Conservation (phyloP, 2,329 filamentous ascomycete species). For the Neopestalotiopsis rosae region DNA sequence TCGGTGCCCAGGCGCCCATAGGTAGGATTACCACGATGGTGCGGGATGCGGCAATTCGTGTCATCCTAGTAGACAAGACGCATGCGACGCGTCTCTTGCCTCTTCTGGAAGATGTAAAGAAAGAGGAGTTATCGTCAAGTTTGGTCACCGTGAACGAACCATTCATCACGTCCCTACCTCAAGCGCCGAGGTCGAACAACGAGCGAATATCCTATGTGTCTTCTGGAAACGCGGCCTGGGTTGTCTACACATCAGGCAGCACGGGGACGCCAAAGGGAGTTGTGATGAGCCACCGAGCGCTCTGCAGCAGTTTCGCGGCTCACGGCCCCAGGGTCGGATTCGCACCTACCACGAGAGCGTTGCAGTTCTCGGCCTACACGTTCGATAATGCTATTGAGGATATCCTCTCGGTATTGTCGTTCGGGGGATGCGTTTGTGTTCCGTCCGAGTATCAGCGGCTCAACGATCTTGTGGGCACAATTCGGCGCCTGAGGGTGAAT, state of each 20-base stretch:
- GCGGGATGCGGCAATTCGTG: background rate
- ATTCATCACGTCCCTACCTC: background rate
- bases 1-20: background rate
- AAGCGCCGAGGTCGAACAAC: background rate
- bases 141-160: background rate
- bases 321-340: background rate
- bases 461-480: background rate
- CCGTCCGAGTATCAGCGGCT: slow-evolving; percentile 11
- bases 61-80: background rate
- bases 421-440: slow-evolving; percentile 15
- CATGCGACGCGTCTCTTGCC: background rate
- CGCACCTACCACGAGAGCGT: background rate
- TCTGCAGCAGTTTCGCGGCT: slow-evolving; percentile 1
- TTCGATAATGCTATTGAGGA: slow-evolving; percentile 14
- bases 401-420: slow-evolving; percentile 3
- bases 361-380: slow-evolving; percentile 11
- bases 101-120: background rate
- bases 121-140: background rate
- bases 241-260: slow-evolving; percentile 17
- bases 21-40: background rate
- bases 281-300: slow-evolving; percentile 3
- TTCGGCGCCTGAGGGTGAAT: slow-evolving; percentile 1
- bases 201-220: background rate
- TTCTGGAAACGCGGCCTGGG: slow-evolving; percentile 5
- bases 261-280: slow-evolving; percentile 17